A percentile compares a stretch with the other conserved stretches of the same genome.
Conservation (phyloP, 139 green algal genomes). For the Coccomyxa sp. region DNA sequence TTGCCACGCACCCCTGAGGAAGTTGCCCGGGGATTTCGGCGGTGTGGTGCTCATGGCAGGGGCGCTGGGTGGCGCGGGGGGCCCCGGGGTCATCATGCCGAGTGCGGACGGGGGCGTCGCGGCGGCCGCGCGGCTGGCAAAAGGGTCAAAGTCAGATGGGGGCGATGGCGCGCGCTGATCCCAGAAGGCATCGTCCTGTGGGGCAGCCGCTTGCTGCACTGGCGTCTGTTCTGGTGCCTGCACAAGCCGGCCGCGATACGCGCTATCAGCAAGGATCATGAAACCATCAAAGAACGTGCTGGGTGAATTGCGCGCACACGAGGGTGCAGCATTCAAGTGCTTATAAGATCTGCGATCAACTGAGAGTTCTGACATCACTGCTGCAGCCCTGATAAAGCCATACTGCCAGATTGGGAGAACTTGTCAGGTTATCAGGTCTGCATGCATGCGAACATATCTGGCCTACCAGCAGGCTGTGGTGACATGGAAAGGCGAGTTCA, state of each 20-base stretch:
- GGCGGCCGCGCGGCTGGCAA: background rate
- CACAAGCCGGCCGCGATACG: conserved; percentile 8
- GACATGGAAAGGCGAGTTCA: background rate
- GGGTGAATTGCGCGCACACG: background rate
- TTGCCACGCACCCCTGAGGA: background rate
- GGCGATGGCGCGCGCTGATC: background rate
- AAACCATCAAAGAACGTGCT: background rate
- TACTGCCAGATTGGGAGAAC: background rate
- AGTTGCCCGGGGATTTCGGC: no score
- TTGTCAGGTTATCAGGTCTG: background rate
- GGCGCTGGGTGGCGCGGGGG: background rate
- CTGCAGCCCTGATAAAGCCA: background rate
- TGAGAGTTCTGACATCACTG: background rate
- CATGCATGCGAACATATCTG: background rate
- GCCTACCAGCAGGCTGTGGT: background rate
- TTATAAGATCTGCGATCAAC: background rate
- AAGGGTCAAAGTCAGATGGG: background rate
- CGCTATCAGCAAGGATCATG: background rate
- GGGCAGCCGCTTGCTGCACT: background rate
- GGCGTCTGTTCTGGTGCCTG: background rate
- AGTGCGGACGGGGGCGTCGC: background rate
- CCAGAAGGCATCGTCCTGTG: background rate
- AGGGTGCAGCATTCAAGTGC: background rate
- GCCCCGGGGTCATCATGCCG: conserved; percentile 3
- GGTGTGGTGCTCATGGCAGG: no score